Conservation (phyloP, 2,329 filamentous ascomycete genomes). For the Scytalidium sp. region DNA sequence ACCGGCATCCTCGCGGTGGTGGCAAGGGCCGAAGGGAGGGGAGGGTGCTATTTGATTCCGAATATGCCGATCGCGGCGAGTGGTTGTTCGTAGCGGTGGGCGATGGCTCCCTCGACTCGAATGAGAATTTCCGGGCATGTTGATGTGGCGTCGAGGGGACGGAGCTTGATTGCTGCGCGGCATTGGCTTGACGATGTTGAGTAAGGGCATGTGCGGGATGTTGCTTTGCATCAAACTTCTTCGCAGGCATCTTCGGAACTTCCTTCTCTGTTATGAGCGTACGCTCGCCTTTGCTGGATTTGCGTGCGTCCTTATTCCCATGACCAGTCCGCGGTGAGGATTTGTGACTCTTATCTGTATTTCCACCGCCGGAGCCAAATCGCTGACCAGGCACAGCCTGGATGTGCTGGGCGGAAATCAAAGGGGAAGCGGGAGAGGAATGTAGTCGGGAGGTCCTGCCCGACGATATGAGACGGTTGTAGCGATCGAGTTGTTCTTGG, state of each 20-base stretch:
- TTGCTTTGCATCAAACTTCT: slow-evolving; percentile 27
- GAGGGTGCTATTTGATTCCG: slow-evolving; percentile 76
- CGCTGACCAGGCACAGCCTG: slow-evolving; percentile 48
- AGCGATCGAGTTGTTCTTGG: slow-evolving; percentile 61
- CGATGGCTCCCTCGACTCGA: slow-evolving; percentile 76
- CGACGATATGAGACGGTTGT: slow-evolving; percentile 63
- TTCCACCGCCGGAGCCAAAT: slow-evolving; percentile 50
- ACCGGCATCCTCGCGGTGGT: slow-evolving; percentile 68
- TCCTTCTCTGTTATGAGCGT: slow-evolving; percentile 60
- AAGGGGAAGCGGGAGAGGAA: slow-evolving; percentile 51
- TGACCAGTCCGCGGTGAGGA: slow-evolving; percentile 45
- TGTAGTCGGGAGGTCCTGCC: slow-evolving; percentile 48
- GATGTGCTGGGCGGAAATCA: slow-evolving; percentile 53
- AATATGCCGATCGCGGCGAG: slow-evolving; percentile 86
- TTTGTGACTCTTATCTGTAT: slow-evolving; percentile 32
- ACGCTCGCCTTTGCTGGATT: slow-evolving; percentile 57
- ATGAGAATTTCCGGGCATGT: slow-evolving; percentile 77
- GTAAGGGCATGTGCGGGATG: slow-evolving; percentile 24
- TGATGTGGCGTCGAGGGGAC: slow-evolving; percentile 93
- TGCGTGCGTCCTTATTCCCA: slow-evolving; percentile 61
- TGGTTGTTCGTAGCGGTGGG: slow-evolving; percentile 74
- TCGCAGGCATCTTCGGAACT: slow-evolving; percentile 28
- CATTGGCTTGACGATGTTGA: slow-evolving; percentile 44
- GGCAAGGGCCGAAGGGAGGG: slow-evolving; percentile 66
- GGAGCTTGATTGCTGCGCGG: slow-evolving; percentile 74